Evolutionary conservation across 2,329 filamentous ascomycete genomes (phyloP), one percentile per base, ranked within the genome.

Genomic region (Trichoderma atrobrunneum): DNA sequence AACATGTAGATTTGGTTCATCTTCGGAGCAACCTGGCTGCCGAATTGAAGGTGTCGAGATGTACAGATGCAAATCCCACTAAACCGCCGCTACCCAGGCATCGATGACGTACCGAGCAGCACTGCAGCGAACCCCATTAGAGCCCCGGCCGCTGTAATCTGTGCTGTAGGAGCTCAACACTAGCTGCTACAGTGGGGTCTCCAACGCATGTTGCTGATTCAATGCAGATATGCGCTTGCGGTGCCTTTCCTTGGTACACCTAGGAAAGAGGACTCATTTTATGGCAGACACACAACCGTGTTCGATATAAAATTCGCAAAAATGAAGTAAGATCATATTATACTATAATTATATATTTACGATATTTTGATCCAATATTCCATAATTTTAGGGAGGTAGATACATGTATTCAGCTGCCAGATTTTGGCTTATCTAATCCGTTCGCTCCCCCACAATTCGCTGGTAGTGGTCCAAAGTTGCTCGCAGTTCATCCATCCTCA

Each of bases 401-500:
- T 24, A 7, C 11, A 24, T 5, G 21, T 7, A 54, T 21, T 24
- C 5, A 12, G n/a, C n/a, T 54, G 43, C n/a, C n/a, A 4, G 48
- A 54, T 54, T 54, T 21, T 24, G 11, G 48, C 48, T 54, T 54
- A 54, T n/a, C 21, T 54, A 54, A 54, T 24, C 43, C 56, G 14
- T 36, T 54, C 39, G 51, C 56, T n/a, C 68, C 68, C 68, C 68
- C 68, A 71, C 68, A 71, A 36, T 71, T 64, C 56, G 14, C 5
- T 26, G 21, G 21, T 48, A 11, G 14, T 34, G 14, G 43, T 30
- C 24, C 21, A 21, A 67, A 70, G 28, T 36, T 63, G 30, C 54
- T 39, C 60, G 14, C 14, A 60, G 24, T 43, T 57, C 32, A 26
- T 34, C 11, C 48, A 14, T 54, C 48, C 60, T 57, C 57, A 71